Conservation (phyloP, 2,329 filamentous ascomycete species). For the Endothia cerciana region DNA sequence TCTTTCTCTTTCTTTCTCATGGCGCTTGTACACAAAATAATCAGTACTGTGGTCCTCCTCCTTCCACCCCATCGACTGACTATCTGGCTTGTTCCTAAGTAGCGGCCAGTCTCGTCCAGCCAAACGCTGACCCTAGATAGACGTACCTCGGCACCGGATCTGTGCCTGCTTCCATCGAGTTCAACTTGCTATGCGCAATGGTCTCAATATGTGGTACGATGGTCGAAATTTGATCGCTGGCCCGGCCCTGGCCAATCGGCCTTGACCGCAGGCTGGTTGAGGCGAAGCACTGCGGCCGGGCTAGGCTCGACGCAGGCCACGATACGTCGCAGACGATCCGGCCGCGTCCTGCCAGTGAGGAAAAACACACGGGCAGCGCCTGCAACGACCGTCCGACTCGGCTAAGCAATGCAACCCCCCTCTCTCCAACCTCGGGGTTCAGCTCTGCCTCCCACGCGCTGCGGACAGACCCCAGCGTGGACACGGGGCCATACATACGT, state of each 20-base stretch:
- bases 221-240: background rate
- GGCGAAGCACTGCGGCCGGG: slow-evolving; percentile 14
- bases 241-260: slow-evolving; percentile 8
- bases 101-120: too few species aligned
- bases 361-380: background rate
- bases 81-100: too few species aligned
- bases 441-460: background rate
- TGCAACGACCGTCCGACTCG: slow-evolving; percentile 4
- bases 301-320: slow-evolving; percentile 11
- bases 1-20: background rate
- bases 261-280: slow-evolving; percentile 6
- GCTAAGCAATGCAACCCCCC: slow-evolving; percentile 11
- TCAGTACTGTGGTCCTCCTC: too few species aligned
- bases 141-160: too few species aligned
- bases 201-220: background rate
- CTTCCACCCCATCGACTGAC: too few species aligned
- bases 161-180: too few species aligned
- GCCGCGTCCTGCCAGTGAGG: background rate
- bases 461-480: background rate
- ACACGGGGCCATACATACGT: too few species aligned
- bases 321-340: background rate
- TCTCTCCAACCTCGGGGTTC: background rate
- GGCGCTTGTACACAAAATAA: too few species aligned
- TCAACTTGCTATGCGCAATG: background rate
- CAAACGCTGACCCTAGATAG: too few species aligned